phyloP scores from a whole-genome alignment of 2,329 filamentous ascomycete species.

The Aureobasidium sp. region DNA sequence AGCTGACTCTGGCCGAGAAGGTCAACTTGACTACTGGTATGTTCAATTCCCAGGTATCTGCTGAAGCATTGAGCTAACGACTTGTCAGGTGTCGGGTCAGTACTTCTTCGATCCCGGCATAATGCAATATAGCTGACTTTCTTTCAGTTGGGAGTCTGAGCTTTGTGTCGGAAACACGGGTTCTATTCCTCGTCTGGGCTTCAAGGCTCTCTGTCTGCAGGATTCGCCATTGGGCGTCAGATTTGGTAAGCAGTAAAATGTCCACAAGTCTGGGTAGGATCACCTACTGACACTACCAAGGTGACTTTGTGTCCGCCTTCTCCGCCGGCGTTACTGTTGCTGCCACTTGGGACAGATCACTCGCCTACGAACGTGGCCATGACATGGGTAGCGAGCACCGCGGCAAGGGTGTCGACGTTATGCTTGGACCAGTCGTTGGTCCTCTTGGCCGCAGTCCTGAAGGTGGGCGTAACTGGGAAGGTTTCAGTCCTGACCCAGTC shows the following conservation, averaged over 20 bases:
- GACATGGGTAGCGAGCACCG: slow-evolving; percentile 71
- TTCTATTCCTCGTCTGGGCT: slow-evolving; percentile 60
- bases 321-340: slow-evolving; percentile 70
- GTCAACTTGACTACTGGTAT: slow-evolving; percentile 85
- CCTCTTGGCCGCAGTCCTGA: slow-evolving; percentile 62
- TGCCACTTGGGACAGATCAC: slow-evolving; percentile 69
- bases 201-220: slow-evolving; percentile 74
- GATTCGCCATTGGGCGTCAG: slow-evolving; percentile 79
- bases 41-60: neutral
- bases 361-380: slow-evolving; percentile 62
- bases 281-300: slow-evolving; percentile 26
- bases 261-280: neutral
- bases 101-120: neutral
- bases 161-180: slow-evolving; percentile 71
- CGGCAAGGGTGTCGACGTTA: slow-evolving; percentile 67
- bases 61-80: neutral
- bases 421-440: slow-evolving; percentile 70
- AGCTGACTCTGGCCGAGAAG: slow-evolving; percentile 79
- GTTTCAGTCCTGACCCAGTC: slow-evolving; percentile 65
- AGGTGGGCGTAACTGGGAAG: slow-evolving; percentile 67
- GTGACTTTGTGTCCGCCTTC: slow-evolving; percentile 77
- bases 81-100: slow-evolving; percentile 55
- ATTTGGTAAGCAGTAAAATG: slow-evolving; percentile 41
- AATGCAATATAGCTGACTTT: slow-evolving; percentile 19
- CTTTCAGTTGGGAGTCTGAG: slow-evolving; percentile 56